Conservation (phyloP, 129 eudicot species). For the Pulicaria dysenterica region DNA sequence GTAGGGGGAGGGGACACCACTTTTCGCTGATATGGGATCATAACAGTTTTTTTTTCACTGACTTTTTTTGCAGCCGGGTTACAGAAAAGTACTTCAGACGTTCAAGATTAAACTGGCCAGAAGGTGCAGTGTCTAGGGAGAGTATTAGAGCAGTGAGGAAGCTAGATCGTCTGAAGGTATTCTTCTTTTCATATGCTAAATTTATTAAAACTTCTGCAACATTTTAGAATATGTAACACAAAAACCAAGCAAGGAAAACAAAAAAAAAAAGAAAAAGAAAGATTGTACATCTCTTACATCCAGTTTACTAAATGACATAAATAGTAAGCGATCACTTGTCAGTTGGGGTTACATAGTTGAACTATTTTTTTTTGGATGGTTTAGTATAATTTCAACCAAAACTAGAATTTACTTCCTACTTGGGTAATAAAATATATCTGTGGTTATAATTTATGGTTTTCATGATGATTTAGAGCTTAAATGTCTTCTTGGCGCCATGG, state of each 20-base stretch:
- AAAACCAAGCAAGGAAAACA: too few species aligned
- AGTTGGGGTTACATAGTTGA: neutral
- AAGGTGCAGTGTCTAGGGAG: conserved; percentile 92
- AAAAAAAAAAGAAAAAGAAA: too few species aligned
- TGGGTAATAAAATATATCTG: neutral
- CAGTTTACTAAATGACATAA: too few species aligned
- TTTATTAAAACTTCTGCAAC: neutral
- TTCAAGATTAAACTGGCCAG: conserved; percentile 83
- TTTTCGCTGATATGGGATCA: too few species aligned
- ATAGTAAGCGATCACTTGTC: too few species aligned
- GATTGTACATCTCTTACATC: too few species aligned
- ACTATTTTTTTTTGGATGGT: neutral
- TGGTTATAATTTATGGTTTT: neutral
- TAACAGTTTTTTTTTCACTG: neutral
- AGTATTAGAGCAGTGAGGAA: conserved; percentile 85
- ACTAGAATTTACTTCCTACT: neutral
- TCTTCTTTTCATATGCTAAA: neutral
- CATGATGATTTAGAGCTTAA: neutral
- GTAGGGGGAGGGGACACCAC: too few species aligned
- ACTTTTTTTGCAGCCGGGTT: conserved; percentile 40
- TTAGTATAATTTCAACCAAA: neutral
- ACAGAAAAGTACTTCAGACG: conserved; percentile 78
- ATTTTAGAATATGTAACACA: too few species aligned
- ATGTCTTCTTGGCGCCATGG: neutral
- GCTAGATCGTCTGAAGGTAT: conserved; percentile 75